These are phyloP conservation scores for Anthracocystis walkeri DNA, from an alignment of 1,284 basidiomycete genomes.

Conservation along the genomic window DNA sequence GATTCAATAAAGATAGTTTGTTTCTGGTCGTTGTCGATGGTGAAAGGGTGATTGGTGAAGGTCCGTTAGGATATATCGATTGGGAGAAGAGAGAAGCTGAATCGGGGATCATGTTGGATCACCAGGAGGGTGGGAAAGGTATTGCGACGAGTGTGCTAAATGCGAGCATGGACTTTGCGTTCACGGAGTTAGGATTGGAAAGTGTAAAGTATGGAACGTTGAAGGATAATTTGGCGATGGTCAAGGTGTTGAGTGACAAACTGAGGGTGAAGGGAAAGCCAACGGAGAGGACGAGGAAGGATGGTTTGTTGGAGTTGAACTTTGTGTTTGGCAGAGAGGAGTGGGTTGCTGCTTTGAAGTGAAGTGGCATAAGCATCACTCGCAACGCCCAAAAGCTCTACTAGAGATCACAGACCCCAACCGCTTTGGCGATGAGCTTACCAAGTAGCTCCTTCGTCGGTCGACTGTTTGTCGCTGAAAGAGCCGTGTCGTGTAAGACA, in stretches of 20 bases:
- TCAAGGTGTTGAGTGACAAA: conserved; percentile 26
- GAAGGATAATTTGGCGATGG: conserved; percentile 30
- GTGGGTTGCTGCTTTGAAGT: conserved; percentile 20
- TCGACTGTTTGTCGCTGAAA: no score
- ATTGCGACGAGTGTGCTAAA: conserved; percentile 29
- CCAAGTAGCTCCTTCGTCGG: no score
- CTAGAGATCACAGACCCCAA: no score
- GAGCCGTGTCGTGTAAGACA: no score
- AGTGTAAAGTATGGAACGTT: conserved; percentile 29
- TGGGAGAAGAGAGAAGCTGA: conserved; percentile 23
- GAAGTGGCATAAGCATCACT: neutral
- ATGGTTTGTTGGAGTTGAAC: conserved; percentile 24
- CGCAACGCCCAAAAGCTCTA: no score
- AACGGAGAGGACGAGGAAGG: conserved; percentile 15
- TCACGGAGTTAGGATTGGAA: conserved; percentile 24
- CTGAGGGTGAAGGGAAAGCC: conserved; percentile 22
- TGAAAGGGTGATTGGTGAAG: conserved; percentile 28
- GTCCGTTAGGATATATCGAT: conserved; percentile 31
- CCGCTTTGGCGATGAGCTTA: no score
- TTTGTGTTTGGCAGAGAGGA: conserved; percentile 26
- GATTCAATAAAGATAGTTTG: conserved; percentile 36
- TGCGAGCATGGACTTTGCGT: conserved; percentile 34
- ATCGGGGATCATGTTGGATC: conserved; percentile 35
- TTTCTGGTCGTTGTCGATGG: conserved; percentile 33
- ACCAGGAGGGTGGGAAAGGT: conserved; percentile 13